Base-by-base conservation (phyloP, 2,329 filamentous ascomycete genomes). In the Clonostachys sp. region DNA sequence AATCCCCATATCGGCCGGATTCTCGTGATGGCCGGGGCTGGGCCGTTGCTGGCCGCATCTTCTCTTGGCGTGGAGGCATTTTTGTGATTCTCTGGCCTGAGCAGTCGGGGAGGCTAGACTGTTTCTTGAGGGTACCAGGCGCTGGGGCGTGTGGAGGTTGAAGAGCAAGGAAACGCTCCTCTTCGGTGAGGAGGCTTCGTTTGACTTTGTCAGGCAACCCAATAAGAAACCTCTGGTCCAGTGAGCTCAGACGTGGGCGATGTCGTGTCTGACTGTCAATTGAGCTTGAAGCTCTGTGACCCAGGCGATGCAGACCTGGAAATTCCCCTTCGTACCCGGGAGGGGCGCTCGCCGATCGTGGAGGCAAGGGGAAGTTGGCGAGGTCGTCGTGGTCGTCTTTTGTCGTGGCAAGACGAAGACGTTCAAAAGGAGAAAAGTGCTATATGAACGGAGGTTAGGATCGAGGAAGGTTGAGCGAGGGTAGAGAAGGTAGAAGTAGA, bases 131-230 rank as follows among this genome's bases (percentile, higher is more conserved):
- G 38, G 56, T 51, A 4, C 55, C 51, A 34, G 63, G 58, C 49
- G 61, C 59, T 10, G 58, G 50, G 16, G 59, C 53, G 48, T 57
- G 58, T 35, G 77, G 45, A 78, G 60, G 51, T 68, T 74, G 44
- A 53, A 66, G 49, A 53, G 78, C 78, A 48, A 86, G 71, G 49
- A 83, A 65, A 41, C 86, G 86, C 66, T 94, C 88, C 63, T 91
- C 85, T 44, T 72, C 74, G 20, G 84, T 84, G 62, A 91, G 86
- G 51, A 87, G 80, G 53, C 80, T 81, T 53, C 81, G 80, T 59
- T 82, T 83, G 53, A 90, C 77, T 64, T 89, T 90, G 52, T 87
- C 81, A 17, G 89, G 87, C 40, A 91, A 72, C 18, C 76, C 80
- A 46, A 84, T 72, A 61, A 84, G 91, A 72, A 87, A 89, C 52